Base-by-base conservation (phyloP, 805 yeast genomes). In the Ogataea neopini region DNA sequence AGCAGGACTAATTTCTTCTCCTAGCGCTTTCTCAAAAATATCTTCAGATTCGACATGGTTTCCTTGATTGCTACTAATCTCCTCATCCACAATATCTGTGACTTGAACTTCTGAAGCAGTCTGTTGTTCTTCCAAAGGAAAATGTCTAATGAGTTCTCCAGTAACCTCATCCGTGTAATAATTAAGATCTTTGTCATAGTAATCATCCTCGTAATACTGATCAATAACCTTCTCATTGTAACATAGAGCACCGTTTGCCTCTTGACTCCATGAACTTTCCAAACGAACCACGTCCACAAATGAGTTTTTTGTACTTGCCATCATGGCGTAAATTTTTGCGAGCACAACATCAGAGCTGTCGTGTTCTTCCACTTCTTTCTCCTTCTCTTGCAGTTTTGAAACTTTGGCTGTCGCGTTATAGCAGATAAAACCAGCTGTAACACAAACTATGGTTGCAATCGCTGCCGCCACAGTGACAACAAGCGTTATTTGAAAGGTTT, bases 141-240 rank as follows among this genome's bases (percentile, higher is more conserved):
- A 30, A 32, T 54, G 54, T 20, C 46, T 50, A n/a, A 51, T 40
- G 17, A 45, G 33, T 6, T 45, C 40, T 5, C 60, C 62, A 3
- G 59, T 47, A 4, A 56, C 60, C 38, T 58, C 62, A 35, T 58
- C 59, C 2, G 42, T 45, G 36, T 50, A 53, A 15, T 45, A 48
- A 14, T 50, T 35, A 19, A 56, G 36, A 4, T 39, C 42, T 18
- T 39, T 15, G 23, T 39, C 46, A 13, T 40, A 48, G 0, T 35
- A 22, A 2, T 49, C 51, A 15, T 50, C 54, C 9, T 49, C 50
- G 34, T 51, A 51, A 19, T 51, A 53, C 23, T 51, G 54, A n/a
- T 52, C 56, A 26, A 57, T 53, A 2, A 57, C 41, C 10, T 49
- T 41, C 4, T 53, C 56, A 33, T 47, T 54, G 37, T 55, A 57